Conservation (phyloP, 495 filamentous ascomycete genomes). For the Penicillium waksmanii region DNA sequence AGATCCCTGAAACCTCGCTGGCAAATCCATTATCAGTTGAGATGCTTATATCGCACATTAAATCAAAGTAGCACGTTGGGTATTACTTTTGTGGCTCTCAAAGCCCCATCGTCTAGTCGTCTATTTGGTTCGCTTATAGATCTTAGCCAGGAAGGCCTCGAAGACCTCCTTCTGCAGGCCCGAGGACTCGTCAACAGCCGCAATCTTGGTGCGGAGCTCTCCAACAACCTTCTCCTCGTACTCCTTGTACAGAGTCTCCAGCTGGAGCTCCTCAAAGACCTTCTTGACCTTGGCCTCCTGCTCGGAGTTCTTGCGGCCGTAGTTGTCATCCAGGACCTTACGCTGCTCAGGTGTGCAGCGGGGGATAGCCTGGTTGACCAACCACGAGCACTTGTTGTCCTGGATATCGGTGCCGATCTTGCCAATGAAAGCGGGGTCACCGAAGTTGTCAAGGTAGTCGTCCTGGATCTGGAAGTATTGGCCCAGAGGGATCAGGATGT, state of each 20-base stretch:
- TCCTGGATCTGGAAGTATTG: constrained; percentile 99
- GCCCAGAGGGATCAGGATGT: constrained; percentile 96
- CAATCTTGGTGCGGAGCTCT: constrained; percentile 75
- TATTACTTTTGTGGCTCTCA: constrained; percentile 6
- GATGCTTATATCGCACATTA: not conserved
- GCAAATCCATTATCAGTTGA: not conserved
- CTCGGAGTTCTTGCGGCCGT: constrained; percentile 82
- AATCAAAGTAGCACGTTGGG: not conserved
- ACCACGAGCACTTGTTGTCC: constrained; percentile 99
- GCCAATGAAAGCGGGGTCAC: constrained; percentile 90
- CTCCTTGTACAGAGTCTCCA: constrained; percentile 78
- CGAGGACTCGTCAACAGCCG: constrained; percentile 75
- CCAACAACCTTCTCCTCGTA: constrained; percentile 86
- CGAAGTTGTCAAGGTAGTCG: constrained; percentile 97
- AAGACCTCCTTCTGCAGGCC: constrained; percentile 91
- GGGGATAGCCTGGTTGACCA: constrained; percentile 89
- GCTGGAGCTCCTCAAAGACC: constrained; percentile 79
- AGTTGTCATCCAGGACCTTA: constrained; percentile 76
- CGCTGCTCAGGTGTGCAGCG: constrained; percentile 80
- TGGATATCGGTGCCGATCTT: constrained; percentile 99
- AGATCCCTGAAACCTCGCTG: not conserved
- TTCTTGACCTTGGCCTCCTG: constrained; percentile 85
- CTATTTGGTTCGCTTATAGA: constrained; percentile 94
- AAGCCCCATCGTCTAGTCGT: constrained; percentile 7
- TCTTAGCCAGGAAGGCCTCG: constrained; percentile 88